These are phyloP conservation scores for Porcisia deanei DNA, from an alignment of 208 protist species.

Conservation along the genomic window DNA sequence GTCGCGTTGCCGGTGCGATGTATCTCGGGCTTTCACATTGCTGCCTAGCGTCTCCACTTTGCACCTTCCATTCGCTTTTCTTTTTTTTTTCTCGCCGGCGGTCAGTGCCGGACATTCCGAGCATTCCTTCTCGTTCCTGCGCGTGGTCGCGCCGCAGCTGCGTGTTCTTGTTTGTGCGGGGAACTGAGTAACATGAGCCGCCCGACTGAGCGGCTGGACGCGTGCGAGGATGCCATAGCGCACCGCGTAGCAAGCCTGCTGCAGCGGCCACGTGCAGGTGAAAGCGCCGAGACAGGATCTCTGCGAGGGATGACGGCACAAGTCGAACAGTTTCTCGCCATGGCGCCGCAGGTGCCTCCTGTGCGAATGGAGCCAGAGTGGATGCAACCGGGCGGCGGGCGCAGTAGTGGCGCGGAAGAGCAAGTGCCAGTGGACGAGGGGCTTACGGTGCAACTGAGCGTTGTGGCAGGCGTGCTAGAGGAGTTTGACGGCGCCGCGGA, in stretches of 20 bases:
- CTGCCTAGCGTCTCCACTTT: neutral
- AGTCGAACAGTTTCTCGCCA: conserved; percentile 61
- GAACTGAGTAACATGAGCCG: conserved; percentile 9
- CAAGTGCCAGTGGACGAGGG: neutral
- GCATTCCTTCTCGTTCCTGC: conserved; percentile 13
- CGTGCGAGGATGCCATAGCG: conserved; percentile 13
- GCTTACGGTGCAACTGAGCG: conserved; percentile 63
- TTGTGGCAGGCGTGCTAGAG: conserved; percentile 87
- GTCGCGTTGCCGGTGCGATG: neutral
- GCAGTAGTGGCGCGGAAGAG: neutral
- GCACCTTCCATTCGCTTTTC: neutral
- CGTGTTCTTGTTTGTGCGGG: conserved; percentile 3
- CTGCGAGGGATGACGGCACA: conserved; percentile 43
- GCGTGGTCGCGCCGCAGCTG: conserved; percentile 2
- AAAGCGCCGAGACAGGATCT: conserved; percentile 23
- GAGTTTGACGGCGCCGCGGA: conserved; percentile 10
- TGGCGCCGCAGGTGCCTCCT: conserved; percentile 44
- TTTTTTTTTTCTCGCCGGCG: conserved; percentile 1
- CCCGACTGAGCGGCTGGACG: conserved; percentile 11
- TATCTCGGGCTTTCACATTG: neutral
- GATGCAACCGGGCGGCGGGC: conserved; percentile 3
- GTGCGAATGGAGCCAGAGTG: conserved; percentile 56
- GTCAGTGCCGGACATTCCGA: neutral
- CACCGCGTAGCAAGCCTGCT: conserved; percentile 44
- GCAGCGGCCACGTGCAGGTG: conserved; percentile 4